Evolutionary conservation across 192 early-diverging fungal genomes (phyloP), one percentile per base, ranked within the genome.

Genomic region (Umbelopsis vinacea): DNA sequence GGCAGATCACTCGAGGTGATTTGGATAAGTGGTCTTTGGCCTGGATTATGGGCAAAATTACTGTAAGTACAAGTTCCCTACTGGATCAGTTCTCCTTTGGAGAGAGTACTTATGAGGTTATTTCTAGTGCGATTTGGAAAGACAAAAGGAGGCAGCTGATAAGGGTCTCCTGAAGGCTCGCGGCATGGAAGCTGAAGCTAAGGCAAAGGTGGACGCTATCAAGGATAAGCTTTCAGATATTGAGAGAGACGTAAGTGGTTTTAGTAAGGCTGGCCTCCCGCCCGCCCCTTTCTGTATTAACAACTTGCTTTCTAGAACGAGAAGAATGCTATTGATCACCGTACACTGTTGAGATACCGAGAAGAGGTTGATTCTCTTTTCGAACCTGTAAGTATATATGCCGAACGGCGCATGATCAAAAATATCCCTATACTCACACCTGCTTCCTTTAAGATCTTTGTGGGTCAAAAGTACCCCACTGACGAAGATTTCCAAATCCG

Each of bases 291-390:
- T n/a, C n/a, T n/a, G n/a, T n/a, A 43, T 43, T 43, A 46, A 2
- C 4, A 7, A 14, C 35, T 46, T 8, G 10, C n/a, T 50, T 8
- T 29, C 11, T 43, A 75, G 69, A 74, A 71, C 43, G 79, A 81
- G 45, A 81, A 81, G 66, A 57, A 76, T 23, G 69, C 67, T 21
- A 52, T 76, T 17, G 79, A 81, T 11, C 66, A 71, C 46, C 71
- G 79, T 48, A 66, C 50, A 14, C 46, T 81, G 17, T 23, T 67
- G 19, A 81, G 76, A 14, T 76, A 73, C 66, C 74, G 79, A 54
- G 79, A 81, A 52, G 75, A 81, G 46, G 24, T 81, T n/a, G 46
- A 69, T 1, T 19, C 22, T 14, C 45, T 81, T 21, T 71, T 74
- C 46, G 69, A 76, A 57, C 40, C 75, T 6, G 78, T 76, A 80